Evolutionary conservation across 1,284 basidiomycete genomes (phyloP).

Genomic region (Volvariella surrecta): DNA sequence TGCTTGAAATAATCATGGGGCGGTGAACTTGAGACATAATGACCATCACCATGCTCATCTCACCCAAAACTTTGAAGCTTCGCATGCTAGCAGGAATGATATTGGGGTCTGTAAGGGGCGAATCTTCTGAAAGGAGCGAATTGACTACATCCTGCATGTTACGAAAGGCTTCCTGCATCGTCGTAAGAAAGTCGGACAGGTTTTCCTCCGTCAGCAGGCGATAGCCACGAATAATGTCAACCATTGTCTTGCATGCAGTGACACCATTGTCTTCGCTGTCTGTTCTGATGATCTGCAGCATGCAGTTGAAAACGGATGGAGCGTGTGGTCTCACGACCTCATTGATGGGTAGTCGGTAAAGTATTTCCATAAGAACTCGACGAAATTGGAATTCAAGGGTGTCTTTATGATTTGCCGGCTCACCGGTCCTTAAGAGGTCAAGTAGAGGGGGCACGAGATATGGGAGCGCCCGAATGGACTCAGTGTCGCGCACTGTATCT

Average conservation of each 20-base stretch:
- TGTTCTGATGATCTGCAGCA: constrained; percentile 77
- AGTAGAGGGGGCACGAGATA: constrained; percentile 76
- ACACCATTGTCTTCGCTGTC: constrained; percentile 98
- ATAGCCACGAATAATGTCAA: constrained; percentile 71
- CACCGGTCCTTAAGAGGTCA: constrained; percentile 70
- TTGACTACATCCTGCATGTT: constrained; percentile 73
- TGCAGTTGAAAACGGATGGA: constrained; percentile 60
- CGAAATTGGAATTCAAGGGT: constrained; percentile 82
- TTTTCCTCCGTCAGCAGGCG: constrained; percentile 73
- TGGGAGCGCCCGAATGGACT: constrained; percentile 65
- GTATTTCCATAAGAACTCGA: constrained; percentile 77
- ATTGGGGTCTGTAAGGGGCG: constrained; percentile 44
- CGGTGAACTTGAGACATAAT: constrained; percentile 84
- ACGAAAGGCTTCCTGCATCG: constrained; percentile 71
- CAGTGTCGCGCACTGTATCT: constrained; percentile 77
- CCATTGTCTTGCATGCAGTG: constrained; percentile 86
- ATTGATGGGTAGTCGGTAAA: constrained; percentile 82
- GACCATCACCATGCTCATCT: constrained; percentile 92
- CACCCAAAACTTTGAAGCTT: constrained; percentile 93
- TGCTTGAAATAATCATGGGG: constrained; percentile 55
- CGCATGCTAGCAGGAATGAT: constrained; percentile 61
- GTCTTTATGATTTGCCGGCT: constrained; percentile 73
- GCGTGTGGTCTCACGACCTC: constrained; percentile 74
- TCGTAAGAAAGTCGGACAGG: constrained; percentile 74
- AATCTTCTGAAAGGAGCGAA: constrained; percentile 68